Conservation (phyloP, 768 basidiomycete species). For the Tulasnella sp. region DNA sequence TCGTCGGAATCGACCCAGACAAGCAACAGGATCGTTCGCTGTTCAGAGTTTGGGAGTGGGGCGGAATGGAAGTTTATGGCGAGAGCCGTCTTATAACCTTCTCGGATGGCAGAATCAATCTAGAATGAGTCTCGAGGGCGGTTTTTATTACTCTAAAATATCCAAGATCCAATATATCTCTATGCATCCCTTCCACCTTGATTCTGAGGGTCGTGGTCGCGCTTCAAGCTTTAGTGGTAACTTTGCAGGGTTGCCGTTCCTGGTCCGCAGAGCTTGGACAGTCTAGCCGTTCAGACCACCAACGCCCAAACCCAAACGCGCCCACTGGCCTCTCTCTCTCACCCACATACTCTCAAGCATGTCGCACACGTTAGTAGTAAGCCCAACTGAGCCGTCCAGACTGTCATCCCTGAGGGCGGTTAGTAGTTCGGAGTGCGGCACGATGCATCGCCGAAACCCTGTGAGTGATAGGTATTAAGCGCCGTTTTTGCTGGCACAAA, state of each 20-base stretch:
- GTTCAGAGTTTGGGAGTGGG: constrained; percentile 17
- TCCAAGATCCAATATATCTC: neutral
- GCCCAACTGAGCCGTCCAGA: neutral
- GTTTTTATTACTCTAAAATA: neutral
- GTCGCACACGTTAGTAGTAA: neutral
- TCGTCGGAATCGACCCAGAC: neutral
- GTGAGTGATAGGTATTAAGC: neutral
- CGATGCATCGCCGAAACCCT: neutral
- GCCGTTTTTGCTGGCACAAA: neutral
- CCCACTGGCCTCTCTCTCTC: neutral
- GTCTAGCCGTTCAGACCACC: neutral
- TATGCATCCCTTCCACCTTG: neutral
- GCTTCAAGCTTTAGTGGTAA: neutral
- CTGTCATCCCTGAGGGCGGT: neutral
- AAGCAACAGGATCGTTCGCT: neutral
- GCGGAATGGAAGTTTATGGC: constrained; percentile 19
- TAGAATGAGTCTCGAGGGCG: neutral
- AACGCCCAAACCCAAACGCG: neutral
- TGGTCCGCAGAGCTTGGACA: neutral
- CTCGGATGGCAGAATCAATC: neutral
- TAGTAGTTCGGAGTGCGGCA: neutral
- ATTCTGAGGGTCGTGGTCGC: neutral
- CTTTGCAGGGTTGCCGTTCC: neutral
- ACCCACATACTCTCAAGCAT: neutral
- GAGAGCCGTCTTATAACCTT: neutral